Evolutionary conservation across 192 early-diverging fungal species (phyloP), one percentile per base, ranked within the genome.

Genomic region (Entomortierella beljakovae): DNA sequence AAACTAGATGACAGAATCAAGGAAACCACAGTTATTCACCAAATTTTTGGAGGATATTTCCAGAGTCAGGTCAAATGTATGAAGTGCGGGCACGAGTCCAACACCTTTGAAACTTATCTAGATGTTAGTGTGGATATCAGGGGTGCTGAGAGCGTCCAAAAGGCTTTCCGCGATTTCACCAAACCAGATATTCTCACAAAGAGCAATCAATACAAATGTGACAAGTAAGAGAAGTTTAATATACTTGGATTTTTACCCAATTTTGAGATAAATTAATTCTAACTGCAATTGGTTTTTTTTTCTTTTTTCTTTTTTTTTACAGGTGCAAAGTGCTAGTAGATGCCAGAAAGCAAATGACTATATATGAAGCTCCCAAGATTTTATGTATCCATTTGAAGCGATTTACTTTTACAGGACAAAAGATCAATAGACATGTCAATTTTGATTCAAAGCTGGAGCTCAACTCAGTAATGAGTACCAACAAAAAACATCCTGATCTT

Each of bases 371-470:
- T 18, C 96, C 96, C 28, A 81, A 84, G 37, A 83, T 92, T 29
- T 67, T 97, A 37, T 89, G 84, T 9, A 62, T 97, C 26, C 96
- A 97, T 51, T 82, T 97, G 35, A 97, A 97, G 81, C 86, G 96
- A 20, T 97, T 97, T 70, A 90, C 87, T 40, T 92, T 83, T 63
- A 80, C 75, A 2, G 68, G 73, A 28, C 67, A 80, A 29, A 97
- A 97, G 83, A 89, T 96, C 50, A 83, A 62, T 53, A 85, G 84
- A 51, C 83, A 81, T 37, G 80, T 96, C 46, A 69, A 74, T 40
- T 96, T 92, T 64, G 85, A 88, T 1, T 83, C 89, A 29, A 65
- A 50, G 1, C 81, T 97, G 35, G 83, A 91, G 65, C 82, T 97
- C 68, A 67, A 80, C 46, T 86, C 92, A 2, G 92, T 81, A 66